Base-by-base conservation (phyloP, 2,329 filamentous ascomycete genomes). In the Tolypocladium ovalisporum region DNA sequence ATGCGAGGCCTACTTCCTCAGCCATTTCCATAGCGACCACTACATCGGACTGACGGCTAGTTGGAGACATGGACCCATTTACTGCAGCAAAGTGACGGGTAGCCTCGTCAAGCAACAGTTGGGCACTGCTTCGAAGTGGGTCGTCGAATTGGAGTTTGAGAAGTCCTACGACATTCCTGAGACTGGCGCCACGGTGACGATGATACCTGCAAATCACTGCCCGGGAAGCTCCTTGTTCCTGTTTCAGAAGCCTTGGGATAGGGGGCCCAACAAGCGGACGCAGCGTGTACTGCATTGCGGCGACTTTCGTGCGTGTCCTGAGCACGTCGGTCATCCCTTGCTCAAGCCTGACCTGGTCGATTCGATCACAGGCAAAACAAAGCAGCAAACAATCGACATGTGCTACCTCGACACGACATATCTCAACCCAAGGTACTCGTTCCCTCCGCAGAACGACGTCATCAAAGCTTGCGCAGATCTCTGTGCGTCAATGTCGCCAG, bases 331-430 rank as follows among this genome's bases (percentile, higher is more conserved):
- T 44, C 94, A 99, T 72, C 88, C 90, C 1, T 78, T 94, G 0
- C 77, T 99, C 4, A 85, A 84, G 62, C 90, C 94, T 0, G 84
- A 95, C 29, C 76, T 86, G 0, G 65, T 86, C 19, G 89, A 96
- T 64, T 76, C 80, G 2, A 75, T 88, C 10, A 86, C 84, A 0
- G 89, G 90, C 1, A 88, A 88, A 69, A 76, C 75, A 1, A 85
- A 79, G 58, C 88, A 94, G 66, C 94, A 97, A 68, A 90, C 87
- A 65, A 91, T 99, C 56, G 93, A 99, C 66, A 85, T 93, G 34
- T 97, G 94, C 74, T 99, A 99, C 69, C 83, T 99, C 10, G 94
- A 99, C 68, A 99, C 94, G 0, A 99, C 94, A 0, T 99, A 99
- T 68, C 80, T 99, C 13, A 96, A 94, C 62, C 94, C 94, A 0